These are phyloP conservation scores for Colletotrichum sp. DNA, from an alignment of 2,329 filamentous ascomycete species.

Conservation along the genomic window DNA sequence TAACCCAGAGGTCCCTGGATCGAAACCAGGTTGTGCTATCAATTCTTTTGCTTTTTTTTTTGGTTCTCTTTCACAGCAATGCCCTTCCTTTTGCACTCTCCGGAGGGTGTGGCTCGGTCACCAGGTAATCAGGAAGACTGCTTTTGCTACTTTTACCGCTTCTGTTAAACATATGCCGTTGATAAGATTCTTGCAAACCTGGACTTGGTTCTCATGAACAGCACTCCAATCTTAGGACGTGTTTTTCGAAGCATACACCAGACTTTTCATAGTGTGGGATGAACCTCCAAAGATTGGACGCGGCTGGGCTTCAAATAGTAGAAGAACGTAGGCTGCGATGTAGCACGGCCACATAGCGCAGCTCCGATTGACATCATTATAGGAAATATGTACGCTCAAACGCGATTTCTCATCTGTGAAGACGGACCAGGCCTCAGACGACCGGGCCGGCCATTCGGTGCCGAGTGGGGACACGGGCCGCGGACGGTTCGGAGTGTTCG, in stretches of 20 bases:
- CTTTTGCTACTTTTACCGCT: background rate
- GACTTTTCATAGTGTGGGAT: background rate
- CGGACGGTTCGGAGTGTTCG: background rate
- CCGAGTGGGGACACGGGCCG: background rate
- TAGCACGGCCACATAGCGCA: background rate
- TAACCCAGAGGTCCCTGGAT: conserved; percentile 23
- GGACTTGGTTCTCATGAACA: background rate
- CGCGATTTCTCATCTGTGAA: background rate
- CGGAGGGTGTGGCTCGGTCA: background rate
- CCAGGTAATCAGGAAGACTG: background rate
- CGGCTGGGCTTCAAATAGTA: background rate
- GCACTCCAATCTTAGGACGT: background rate
- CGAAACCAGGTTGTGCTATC: conserved; percentile 19
- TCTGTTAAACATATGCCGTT: background rate
- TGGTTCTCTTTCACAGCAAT: background rate
- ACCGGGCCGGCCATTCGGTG: background rate
- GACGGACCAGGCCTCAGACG: background rate
- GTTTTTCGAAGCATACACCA: background rate
- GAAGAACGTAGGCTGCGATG: background rate
- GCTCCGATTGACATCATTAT: fast-evolving
- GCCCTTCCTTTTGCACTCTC: background rate
- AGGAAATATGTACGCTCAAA: background rate
- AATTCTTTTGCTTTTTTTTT: background rate
- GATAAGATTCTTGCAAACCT: background rate
- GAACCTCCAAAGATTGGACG: background rate